Conservation (phyloP, 2,329 filamentous ascomycete species). For the Colletotrichum graminicola region DNA sequence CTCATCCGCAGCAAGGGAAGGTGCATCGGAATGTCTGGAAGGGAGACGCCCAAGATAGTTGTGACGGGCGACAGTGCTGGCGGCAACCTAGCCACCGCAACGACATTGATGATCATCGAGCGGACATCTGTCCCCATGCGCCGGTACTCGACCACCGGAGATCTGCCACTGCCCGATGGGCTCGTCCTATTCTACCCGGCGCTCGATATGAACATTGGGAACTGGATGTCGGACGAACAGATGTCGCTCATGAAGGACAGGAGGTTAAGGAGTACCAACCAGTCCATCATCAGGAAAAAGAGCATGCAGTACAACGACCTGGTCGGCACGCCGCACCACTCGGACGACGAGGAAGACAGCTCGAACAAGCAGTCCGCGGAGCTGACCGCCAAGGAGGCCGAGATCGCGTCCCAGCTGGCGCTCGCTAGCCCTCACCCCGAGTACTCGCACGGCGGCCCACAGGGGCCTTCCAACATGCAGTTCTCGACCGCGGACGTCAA, state of each 20-base stretch:
- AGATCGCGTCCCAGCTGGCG: conserved; percentile 41
- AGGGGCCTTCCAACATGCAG: conserved; percentile 44
- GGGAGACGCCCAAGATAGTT: conserved; percentile 55
- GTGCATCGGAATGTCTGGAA: conserved; percentile 60
- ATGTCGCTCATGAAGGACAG: conserved; percentile 94
- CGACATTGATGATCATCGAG: conserved; percentile 91
- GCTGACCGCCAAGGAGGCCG: conserved; percentile 39
- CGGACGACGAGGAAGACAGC: conserved; percentile 76
- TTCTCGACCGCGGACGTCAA: conserved; percentile 22
- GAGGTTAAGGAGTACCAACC: conserved; percentile 81
- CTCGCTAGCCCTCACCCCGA: conserved; percentile 60
- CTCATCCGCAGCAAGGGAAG: conserved; percentile 54
- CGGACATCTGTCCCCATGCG: conserved; percentile 65
- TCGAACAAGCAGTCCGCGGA: conserved; percentile 49
- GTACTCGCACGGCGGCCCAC: conserved; percentile 63
- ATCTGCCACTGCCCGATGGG: conserved; percentile 81
- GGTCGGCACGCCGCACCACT: conserved; percentile 85
- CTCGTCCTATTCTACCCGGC: conserved; percentile 89
- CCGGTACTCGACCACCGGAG: conserved; percentile 66
- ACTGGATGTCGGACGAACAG: conserved; percentile 99
- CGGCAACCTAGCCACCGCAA: conserved; percentile 69
- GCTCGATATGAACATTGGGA: conserved; percentile 96
- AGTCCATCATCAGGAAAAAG: conserved; percentile 83
- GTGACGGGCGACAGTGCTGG: conserved; percentile 64
- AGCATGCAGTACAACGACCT: conserved; percentile 89